These are phyloP conservation scores for Aphanoascus verrucosus DNA, from an alignment of 2,329 filamentous ascomycete genomes.

Conservation along the genomic window DNA sequence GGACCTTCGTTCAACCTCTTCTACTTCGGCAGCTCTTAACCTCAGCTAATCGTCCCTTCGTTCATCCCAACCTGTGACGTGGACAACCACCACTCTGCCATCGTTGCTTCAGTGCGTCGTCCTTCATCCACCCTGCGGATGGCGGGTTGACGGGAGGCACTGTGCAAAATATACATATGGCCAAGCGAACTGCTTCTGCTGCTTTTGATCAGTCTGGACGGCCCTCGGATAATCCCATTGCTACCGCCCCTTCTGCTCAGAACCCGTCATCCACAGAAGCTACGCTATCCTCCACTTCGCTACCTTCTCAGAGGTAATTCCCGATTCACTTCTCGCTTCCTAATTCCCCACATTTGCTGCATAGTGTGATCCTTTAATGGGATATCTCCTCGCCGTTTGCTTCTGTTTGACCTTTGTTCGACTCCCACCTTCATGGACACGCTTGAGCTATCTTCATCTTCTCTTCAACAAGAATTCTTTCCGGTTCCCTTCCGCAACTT, in stretches of 20 bases:
- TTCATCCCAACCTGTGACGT: slow-evolving; percentile 7
- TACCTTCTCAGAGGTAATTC: slow-evolving; percentile 30
- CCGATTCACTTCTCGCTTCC: slow-evolving; percentile 15
- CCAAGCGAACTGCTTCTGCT: slow-evolving; percentile 37
- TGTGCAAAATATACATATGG: slow-evolving; percentile 34
- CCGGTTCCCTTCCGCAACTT: background rate
- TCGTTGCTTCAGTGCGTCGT: slow-evolving; percentile 5
- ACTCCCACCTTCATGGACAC: slow-evolving; percentile 7
- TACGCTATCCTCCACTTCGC: slow-evolving; percentile 20
- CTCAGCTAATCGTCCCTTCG: background rate
- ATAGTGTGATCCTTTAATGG: background rate
- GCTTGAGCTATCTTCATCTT: slow-evolving; percentile 11
- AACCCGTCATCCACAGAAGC: slow-evolving; percentile 19
- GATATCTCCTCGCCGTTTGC: background rate
- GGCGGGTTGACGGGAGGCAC: slow-evolving; percentile 31
- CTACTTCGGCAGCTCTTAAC: background rate
- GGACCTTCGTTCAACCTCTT: background rate
- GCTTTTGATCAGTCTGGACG: slow-evolving; percentile 28
- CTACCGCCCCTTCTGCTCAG: slow-evolving; percentile 23
- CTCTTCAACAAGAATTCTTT: slow-evolving; percentile 1
- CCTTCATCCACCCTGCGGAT: slow-evolving; percentile 28
- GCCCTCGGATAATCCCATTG: slow-evolving; percentile 26
- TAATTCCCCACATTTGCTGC: slow-evolving; percentile 8
- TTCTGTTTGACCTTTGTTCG: background rate
- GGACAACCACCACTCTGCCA: slow-evolving; percentile 12